phyloP scores from a whole-genome alignment of 1,284 basidiomycete species.

The Leccinum subrobustum region DNA sequence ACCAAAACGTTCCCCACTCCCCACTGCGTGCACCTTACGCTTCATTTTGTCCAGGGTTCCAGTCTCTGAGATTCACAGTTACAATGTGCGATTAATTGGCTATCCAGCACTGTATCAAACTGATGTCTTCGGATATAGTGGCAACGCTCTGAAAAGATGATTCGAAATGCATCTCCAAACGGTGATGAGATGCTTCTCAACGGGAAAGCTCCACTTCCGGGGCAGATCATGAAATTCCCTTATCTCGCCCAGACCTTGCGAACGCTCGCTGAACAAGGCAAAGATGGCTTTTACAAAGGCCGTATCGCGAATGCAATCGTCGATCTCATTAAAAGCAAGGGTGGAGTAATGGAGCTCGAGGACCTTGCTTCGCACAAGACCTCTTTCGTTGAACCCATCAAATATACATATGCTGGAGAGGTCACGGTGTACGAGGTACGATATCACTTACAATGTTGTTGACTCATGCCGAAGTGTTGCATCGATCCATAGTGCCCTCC shows the following conservation, averaged over 20 bases:
- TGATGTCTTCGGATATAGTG: conserved; percentile 50
- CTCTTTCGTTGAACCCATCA: conserved; percentile 85
- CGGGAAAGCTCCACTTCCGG: conserved; percentile 75
- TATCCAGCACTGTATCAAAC: not conserved
- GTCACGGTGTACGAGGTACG: conserved; percentile 84
- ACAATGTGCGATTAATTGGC: conserved; percentile 43
- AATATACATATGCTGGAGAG: conserved; percentile 81
- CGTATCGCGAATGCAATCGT: conserved; percentile 88
- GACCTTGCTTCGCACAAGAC: conserved; percentile 83
- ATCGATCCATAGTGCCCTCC: conserved; percentile 71
- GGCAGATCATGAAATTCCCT: conserved; percentile 76
- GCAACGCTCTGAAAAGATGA: conserved; percentile 70
- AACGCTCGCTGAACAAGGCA: conserved; percentile 76
- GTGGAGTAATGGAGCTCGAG: conserved; percentile 87
- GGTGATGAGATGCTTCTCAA: conserved; percentile 83
- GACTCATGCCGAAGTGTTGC: not conserved
- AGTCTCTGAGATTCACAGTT: conserved; percentile 75
- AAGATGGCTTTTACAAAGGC: conserved; percentile 92
- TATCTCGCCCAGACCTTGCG: conserved; percentile 85
- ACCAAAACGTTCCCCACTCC: conserved; percentile 18
- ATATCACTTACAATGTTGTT: conserved; percentile 2
- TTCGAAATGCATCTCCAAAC: conserved; percentile 82
- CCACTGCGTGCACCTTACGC: conserved; percentile 7
- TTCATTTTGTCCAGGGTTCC: conserved; percentile 51
- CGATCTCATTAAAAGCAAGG: conserved; percentile 76